Conservation (phyloP, 225 moss, liverwort and hornwort genomes). For the Polytrichum commune region DNA sequence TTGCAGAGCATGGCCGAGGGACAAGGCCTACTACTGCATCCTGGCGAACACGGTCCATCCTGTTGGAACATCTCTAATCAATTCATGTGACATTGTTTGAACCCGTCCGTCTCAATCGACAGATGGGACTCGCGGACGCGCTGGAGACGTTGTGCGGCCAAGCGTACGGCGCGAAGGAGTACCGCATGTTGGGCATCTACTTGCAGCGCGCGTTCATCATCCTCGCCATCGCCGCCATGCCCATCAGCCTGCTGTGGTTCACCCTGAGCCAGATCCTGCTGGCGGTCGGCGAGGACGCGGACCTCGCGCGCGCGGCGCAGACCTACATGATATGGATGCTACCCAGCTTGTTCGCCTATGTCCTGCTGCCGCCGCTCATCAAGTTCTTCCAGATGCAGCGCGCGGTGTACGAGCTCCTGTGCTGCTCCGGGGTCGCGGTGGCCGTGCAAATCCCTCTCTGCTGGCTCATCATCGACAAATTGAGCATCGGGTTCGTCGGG, state of each 20-base stretch:
- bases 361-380: background rate
- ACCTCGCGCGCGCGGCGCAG: slow-evolving; percentile 1
- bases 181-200: slow-evolving; percentile 14
- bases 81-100: no score
- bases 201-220: slow-evolving; percentile 7
- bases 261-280: slow-evolving; percentile 1
- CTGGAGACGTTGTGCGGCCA: slow-evolving; percentile 17
- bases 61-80: no score
- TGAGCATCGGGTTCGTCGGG: slow-evolving; percentile 8
- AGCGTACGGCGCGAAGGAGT: slow-evolving; percentile 13
- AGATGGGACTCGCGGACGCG: slow-evolving; percentile 9
- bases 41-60: no score
- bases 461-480: slow-evolving; percentile 12
- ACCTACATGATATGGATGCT: background rate
- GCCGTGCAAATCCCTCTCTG: slow-evolving; percentile 8
- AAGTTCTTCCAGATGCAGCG: slow-evolving; percentile 16
- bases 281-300: slow-evolving; percentile 1
- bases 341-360: background rate
- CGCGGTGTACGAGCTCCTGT: slow-evolving; percentile 4
- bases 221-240: slow-evolving; percentile 2
- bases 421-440: slow-evolving; percentile 2
- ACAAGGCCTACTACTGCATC: no score
- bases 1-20: no score
- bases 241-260: background rate
- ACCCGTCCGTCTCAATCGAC: background rate